A percentile compares a stretch with the other conserved stretches of the same genome.
phyloP scores from a whole-genome alignment of 306 rosid species.

The Datisca glomerata region DNA sequence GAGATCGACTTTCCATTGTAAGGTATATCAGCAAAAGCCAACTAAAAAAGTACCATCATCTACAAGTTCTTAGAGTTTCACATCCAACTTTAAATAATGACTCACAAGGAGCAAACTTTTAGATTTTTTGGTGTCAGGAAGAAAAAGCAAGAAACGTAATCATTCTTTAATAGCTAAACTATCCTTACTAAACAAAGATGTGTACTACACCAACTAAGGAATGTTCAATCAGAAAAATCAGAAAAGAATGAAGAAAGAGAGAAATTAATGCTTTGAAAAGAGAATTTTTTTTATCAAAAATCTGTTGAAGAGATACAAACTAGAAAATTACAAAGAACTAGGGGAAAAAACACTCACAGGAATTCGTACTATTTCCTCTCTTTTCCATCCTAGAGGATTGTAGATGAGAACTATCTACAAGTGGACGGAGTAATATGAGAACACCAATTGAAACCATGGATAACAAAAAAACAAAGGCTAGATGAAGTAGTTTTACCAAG shows the following conservation, averaged over 20 bases:
- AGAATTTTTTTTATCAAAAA: not conserved
- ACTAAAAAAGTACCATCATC: too few species aligned
- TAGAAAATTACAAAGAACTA: not conserved
- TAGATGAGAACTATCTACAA: conserved; percentile 57
- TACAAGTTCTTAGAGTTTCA: not conserved
- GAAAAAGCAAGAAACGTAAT: not conserved
- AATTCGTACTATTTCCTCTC: conserved; percentile 64
- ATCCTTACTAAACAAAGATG: not conserved
- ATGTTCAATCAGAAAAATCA: not conserved
- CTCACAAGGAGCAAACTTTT: not conserved
- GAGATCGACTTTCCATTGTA: too few species aligned
- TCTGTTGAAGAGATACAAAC: not conserved
- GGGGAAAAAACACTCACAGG: conserved; percentile 47
- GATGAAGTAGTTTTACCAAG: conserved; percentile 38
- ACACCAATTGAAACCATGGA: conserved; percentile 16
- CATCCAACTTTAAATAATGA: too few species aligned
- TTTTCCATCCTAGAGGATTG: conserved; percentile 79
- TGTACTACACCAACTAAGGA: not conserved
- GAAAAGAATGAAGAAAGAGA: too few species aligned
- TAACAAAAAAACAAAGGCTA: conserved; percentile 14
- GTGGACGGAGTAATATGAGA: not conserved
- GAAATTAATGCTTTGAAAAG: too few species aligned
- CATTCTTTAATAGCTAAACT: not conserved
- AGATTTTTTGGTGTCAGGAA: not conserved
- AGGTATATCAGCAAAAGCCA: too few species aligned